A percentile compares a stretch with the other conserved stretches of the same genome.
phyloP scores from a whole-genome alignment of 768 basidiomycete genomes.

The Galerina marginata region DNA sequence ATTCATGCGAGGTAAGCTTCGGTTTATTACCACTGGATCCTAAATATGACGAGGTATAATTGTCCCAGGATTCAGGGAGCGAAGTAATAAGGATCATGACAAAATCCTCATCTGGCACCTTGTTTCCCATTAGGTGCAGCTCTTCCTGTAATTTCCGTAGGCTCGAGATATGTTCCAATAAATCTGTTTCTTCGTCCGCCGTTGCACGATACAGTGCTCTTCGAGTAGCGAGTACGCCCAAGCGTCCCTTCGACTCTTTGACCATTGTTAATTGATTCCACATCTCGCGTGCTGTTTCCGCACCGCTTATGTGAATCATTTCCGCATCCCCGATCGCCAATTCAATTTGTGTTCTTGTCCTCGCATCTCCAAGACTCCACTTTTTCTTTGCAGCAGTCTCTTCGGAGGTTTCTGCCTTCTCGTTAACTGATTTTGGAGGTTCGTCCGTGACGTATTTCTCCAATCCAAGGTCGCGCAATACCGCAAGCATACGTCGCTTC shows the following conservation, averaged over 20 bases:
- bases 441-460: slow-evolving; percentile 25
- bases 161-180: slow-evolving; percentile 28
- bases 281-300: slow-evolving; percentile 23
- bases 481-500: slow-evolving; percentile 30
- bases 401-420: slow-evolving; percentile 17
- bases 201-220: slow-evolving; percentile 21
- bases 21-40: slow-evolving; percentile 22
- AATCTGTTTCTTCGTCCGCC: slow-evolving; percentile 32
- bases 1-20: slow-evolving; percentile 19
- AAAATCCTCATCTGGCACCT: slow-evolving; percentile 34
- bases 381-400: slow-evolving; percentile 9
- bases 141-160: slow-evolving; percentile 30
- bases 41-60: slow-evolving; percentile 27
- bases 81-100: slow-evolving; percentile 33
- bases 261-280: slow-evolving; percentile 26
- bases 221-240: slow-evolving; percentile 24
- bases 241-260: slow-evolving; percentile 25
- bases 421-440: slow-evolving; percentile 21
- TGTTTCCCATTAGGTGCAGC: slow-evolving; percentile 27
- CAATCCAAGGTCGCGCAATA: slow-evolving; percentile 31
- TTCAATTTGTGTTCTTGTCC: slow-evolving; percentile 25
- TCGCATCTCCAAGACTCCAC: slow-evolving; percentile 26
- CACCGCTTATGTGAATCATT: slow-evolving; percentile 26
- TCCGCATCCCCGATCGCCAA: slow-evolving; percentile 25
- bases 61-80: slow-evolving; percentile 33